These are phyloP conservation scores for Endoconidiophora polonica DNA, from an alignment of 2,329 filamentous ascomycete species.

Conservation along the genomic window DNA sequence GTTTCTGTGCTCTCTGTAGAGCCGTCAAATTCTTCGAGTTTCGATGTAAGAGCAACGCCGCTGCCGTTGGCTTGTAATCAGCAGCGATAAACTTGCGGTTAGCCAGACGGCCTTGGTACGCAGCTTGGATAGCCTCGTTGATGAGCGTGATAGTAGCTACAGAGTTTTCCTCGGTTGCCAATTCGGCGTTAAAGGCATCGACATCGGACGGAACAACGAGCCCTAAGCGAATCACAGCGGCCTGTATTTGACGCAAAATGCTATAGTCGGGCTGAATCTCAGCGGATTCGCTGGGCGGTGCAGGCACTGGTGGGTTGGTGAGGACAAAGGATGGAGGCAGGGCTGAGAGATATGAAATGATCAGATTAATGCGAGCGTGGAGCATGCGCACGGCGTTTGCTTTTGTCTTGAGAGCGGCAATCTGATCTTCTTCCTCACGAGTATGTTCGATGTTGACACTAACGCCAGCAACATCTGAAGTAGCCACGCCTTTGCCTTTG, in stretches of 20 bases:
- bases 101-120: conserved; percentile 53
- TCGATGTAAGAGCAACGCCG: too few relatives aligned
- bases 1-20: too few relatives aligned
- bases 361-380: conserved; percentile 55
- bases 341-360: conserved; percentile 61
- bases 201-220: conserved; percentile 59
- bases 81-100: conserved; percentile 56
- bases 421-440: conserved; percentile 42
- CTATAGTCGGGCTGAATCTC: conserved; percentile 37
- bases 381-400: conserved; percentile 91
- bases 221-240: conserved; percentile 66
- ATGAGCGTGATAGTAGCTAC: conserved; percentile 65
- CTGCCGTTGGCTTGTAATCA: conserved; percentile 22
- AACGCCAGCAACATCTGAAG: too few relatives aligned
- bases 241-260: conserved; percentile 75
- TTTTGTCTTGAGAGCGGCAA: conserved; percentile 61
- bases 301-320: conserved; percentile 15
- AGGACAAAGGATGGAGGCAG: conserved; percentile 44
- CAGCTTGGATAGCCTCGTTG: conserved; percentile 55
- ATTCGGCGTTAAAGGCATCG: conserved; percentile 50
- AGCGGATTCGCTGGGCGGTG: too few relatives aligned
- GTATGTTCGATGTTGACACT: conserved; percentile 25
- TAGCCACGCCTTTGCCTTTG: conserved; percentile 13
- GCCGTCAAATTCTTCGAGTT: too few relatives aligned
- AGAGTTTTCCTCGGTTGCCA: conserved; percentile 66